A percentile compares a stretch with the other conserved stretches of the same genome.
These are phyloP conservation scores for Backusella australiensis DNA, from an alignment of 192 early-diverging fungal genomes.

Conservation along the genomic window DNA sequence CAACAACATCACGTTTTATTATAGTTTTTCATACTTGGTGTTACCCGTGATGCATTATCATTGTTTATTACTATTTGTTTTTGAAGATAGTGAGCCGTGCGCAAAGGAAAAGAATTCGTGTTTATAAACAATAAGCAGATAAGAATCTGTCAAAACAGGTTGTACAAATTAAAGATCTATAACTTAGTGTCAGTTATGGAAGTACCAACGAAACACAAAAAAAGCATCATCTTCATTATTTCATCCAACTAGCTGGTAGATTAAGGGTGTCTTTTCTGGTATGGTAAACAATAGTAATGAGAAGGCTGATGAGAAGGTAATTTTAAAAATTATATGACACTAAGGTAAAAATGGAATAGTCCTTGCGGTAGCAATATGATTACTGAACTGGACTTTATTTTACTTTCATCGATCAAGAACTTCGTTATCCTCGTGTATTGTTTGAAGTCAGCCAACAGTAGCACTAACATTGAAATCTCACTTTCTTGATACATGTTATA, in stretches of 20 bases:
- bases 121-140: neutral
- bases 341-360: neutral
- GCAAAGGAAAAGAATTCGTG: neutral
- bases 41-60: neutral
- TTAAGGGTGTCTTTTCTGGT: neutral
- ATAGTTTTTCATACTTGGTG: neutral
- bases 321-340: neutral
- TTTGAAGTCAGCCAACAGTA: neutral
- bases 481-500: neutral
- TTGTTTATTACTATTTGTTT: slow-evolving; percentile 1
- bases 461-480: neutral
- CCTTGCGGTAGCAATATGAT: neutral
- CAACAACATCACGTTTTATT: neutral
- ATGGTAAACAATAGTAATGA: neutral
- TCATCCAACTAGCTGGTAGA: neutral
- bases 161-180: neutral
- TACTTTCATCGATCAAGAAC: neutral
- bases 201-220: neutral
- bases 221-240: neutral
- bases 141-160: neutral
- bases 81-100: slow-evolving; percentile 1
- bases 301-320: neutral
- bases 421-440: neutral
- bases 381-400: neutral
- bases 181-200: neutral